Base-by-base conservation (phyloP, 805 yeast species). In the Candida insectorum region DNA sequence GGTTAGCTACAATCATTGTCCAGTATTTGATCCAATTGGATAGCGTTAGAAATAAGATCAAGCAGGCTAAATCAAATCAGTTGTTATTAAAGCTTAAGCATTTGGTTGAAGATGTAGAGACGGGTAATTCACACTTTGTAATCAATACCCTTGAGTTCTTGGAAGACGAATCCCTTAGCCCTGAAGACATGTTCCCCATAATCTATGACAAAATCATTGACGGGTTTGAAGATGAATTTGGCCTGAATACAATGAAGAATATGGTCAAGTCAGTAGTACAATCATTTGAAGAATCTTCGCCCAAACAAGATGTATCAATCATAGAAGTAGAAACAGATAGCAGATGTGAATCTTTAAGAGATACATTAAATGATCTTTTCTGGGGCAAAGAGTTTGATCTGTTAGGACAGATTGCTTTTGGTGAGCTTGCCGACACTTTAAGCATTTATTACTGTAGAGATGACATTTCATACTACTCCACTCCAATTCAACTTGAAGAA, bases 281-380 rank as follows among this genome's bases (percentile, higher is more conserved):
- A n/a, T n/a, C n/a, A n/a, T n/a, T n/a, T 14, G 30, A 34, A 13
- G 22, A 16, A 13, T 16, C 16, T 20, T n/a, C n/a, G n/a, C n/a
- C n/a, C n/a, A n/a, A n/a, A n/a, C 44, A 38, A 14, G 34, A 48
- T 7, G 32, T 64, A 14, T 42, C 47, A 6, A 50, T 57, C 4
- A 44, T 66, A 22, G 61, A 62, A 16, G 49, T 66, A 12, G 70
- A 66, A 19, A 20, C 37, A 8, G 69, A 63, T 9, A 30, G 44
- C 6, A 42, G 64, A 21, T 34, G 43, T 11, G 12, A 42, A 3
- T 49, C 49, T 15, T 44, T 66, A n/a, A 56, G 58, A 30, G 57
- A 52, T 22, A 40, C 65, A 1, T 51, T 66, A 33, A 54, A 60
- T 38, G 56, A 52, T 28, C 45, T 65, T 37, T 61, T 66, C 34